These are phyloP conservation scores for Cryptococcus sp. DNA, from an alignment of 1,284 basidiomycete genomes.

Conservation along the genomic window DNA sequence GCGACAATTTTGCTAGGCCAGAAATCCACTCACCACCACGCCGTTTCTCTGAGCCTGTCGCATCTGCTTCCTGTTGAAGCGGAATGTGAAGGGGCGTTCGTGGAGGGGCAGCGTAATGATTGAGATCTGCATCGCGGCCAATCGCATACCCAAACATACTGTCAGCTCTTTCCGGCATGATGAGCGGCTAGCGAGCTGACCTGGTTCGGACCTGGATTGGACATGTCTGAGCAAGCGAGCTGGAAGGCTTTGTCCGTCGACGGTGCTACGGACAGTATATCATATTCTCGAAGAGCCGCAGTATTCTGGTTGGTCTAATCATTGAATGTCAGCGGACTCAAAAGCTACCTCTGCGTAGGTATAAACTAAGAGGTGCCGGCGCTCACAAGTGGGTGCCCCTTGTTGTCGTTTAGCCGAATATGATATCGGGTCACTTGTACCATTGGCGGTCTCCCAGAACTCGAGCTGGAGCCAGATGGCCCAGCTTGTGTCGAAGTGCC, in stretches of 20 bases:
- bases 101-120: slow-evolving; percentile 52
- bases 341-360: background rate
- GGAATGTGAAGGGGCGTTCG: slow-evolving; percentile 47
- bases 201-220: slow-evolving; percentile 51
- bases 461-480: slow-evolving; percentile 2
- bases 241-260: slow-evolving; percentile 50
- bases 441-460: slow-evolving; percentile 22
- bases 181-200: slow-evolving; percentile 19
- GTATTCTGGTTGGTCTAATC: slow-evolving; percentile 43
- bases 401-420: slow-evolving; percentile 47
- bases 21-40: slow-evolving; percentile 43
- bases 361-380: background rate
- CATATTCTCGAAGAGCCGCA: slow-evolving; percentile 38
- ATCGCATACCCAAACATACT: background rate
- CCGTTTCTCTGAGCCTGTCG: slow-evolving; percentile 50
- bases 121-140: slow-evolving; percentile 33
- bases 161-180: background rate
- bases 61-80: slow-evolving; percentile 48
- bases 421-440: slow-evolving; percentile 50
- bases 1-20: background rate
- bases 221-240: slow-evolving; percentile 48
- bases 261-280: slow-evolving; percentile 46
- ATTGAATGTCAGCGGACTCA: background rate
- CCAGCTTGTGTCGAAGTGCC: slow-evolving; percentile 1
- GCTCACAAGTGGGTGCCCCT: slow-evolving; percentile 34